Base-by-base conservation (phyloP, 805 yeast species). In the Myxozyma neglecta region DNA sequence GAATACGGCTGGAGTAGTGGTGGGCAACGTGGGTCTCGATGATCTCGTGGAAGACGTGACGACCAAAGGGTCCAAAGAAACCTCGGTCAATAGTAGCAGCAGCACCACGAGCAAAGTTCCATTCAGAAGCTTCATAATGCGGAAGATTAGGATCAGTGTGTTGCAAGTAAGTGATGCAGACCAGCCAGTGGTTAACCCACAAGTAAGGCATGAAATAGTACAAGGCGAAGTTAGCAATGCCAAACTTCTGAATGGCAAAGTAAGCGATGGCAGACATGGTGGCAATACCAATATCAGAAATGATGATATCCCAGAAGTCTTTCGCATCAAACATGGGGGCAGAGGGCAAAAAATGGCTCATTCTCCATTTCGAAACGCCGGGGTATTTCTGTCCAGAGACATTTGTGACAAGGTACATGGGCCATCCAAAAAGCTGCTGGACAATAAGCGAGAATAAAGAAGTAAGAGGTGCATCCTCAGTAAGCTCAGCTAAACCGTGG, bases 11-110 rank as follows among this genome's bases (percentile, higher is more conserved):
- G 66, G 83, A 85, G 75, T 83, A 90, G 77, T 89, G 96, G 77
- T 89, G 96, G 70, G 87, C 81, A 57, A 90, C 96, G 73, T 89
- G 96, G 56, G 96, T 90, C 78, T 89, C 96, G 72, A 89, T 89
- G 72, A 89, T 89, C 74, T 88, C 96, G 76, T 89, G 96, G 85
- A 89, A 87, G 70, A 88, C 78, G 80, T 83, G 83, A 72, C 83
- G 79, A 60, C 96, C 96, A 65, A 87, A 79, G 73, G 89, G 86
- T 36, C 93, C 92, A 72, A 88, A 87, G 55, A 51, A 51, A 72
- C 88, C 85, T 72, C 96, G 81, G 76, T 89, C 96, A 65, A 90
- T 85, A 60, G 96, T 89, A 63, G 93, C 89, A 59, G 94, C 92
- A 36, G 96, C 96, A 68, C 96, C 96, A 72, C 92, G 83, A 54